Evolutionary conservation across 129 eudicot genomes (phyloP).

Genomic region (Silybum marianum): DNA sequence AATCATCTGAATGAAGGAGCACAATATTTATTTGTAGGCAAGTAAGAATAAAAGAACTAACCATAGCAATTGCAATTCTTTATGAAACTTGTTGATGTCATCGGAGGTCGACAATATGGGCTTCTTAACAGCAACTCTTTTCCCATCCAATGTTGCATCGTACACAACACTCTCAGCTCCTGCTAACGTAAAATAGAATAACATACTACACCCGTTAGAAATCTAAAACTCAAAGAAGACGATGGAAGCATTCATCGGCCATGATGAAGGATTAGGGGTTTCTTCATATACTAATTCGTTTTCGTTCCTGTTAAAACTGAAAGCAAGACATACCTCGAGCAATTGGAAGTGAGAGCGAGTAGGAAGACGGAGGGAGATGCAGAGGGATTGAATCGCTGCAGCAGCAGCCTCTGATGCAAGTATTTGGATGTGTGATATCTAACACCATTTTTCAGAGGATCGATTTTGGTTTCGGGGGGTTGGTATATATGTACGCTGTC

Average conservation of each 20-base stretch:
- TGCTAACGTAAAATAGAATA: conserved; percentile 20
- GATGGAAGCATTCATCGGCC: no score
- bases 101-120: conserved; percentile 83
- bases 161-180: conserved; percentile 94
- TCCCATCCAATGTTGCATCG: conserved; percentile 72
- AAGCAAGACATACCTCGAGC: conserved; percentile 58
- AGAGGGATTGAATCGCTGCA: conserved; percentile 80
- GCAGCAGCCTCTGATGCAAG: conserved; percentile 89
- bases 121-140: conserved; percentile 77
- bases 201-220: background rate
- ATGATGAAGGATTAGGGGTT: background rate
- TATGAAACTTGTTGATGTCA: conserved; percentile 81
- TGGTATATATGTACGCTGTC: background rate
- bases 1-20: background rate
- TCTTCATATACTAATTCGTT: background rate
- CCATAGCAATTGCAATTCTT: conserved; percentile 84
- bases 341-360: conserved; percentile 65
- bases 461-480: no score
- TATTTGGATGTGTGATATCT: conserved; percentile 65
- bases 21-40: background rate
- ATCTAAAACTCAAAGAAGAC: background rate
- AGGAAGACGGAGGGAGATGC: conserved; percentile 76
- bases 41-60: conserved; percentile 15
- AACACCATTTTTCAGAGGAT: conserved; percentile 39
- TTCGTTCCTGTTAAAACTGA: background rate